These are phyloP conservation scores for Excoecaria cochinchinensis DNA, from an alignment of 345 rosid genomes.

Conservation along the genomic window DNA sequence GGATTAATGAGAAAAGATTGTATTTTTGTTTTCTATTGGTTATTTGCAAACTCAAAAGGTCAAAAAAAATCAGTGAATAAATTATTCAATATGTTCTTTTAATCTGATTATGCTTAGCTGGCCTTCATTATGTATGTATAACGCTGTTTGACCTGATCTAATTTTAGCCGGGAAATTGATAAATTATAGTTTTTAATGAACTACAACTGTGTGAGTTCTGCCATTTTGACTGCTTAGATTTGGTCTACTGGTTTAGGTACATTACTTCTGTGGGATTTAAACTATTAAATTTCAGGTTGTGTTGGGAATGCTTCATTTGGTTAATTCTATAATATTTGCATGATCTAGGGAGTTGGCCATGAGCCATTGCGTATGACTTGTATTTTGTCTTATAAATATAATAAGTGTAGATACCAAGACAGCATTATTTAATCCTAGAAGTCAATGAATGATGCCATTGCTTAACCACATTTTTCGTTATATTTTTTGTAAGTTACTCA, in stretches of 20 bases:
- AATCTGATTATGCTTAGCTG: not conserved
- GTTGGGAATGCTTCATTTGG: slow-evolving; percentile 20
- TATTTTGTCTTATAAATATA: slow-evolving; percentile 8
- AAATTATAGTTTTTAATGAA: not conserved
- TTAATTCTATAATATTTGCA: slow-evolving; percentile 1
- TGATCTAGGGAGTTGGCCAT: slow-evolving; percentile 13
- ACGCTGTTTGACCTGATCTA: not conserved
- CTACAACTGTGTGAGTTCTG: not conserved
- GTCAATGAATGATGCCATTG: slow-evolving; percentile 25
- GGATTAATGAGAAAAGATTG: not conserved
- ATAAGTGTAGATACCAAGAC: slow-evolving; percentile 10
- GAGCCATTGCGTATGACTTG: not conserved
- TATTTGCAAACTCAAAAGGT: not conserved
- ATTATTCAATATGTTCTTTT: not conserved
- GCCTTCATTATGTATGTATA: no score
- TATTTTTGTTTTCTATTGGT: not conserved
- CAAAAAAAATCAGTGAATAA: not conserved
- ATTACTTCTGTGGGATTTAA: not conserved
- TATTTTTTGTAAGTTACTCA: not conserved
- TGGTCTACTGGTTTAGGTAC: slow-evolving; percentile 12
- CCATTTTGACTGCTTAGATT: slow-evolving; percentile 9
- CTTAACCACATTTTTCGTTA: not conserved
- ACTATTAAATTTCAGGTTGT: slow-evolving; percentile 10
- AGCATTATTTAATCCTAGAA: slow-evolving; percentile 14
- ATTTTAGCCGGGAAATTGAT: not conserved